These are phyloP conservation scores for Ettlia oleoabundans DNA, from an alignment of 139 green algal genomes.

Conservation along the genomic window DNA sequence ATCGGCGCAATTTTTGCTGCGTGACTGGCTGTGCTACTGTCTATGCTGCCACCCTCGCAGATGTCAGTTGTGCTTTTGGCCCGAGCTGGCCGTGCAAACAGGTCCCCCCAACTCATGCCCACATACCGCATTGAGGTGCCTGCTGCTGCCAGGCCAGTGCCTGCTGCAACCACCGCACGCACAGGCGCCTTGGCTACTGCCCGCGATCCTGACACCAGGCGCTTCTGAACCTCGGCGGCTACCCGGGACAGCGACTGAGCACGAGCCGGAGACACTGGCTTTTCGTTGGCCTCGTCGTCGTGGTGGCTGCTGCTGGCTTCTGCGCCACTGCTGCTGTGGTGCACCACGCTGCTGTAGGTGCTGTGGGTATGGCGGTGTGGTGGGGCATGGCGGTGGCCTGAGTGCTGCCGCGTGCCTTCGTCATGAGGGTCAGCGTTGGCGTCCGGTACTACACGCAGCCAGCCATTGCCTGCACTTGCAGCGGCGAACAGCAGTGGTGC, in stretches of 20 bases:
- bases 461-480: slow-evolving; percentile 3
- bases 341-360: background rate
- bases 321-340: too few relatives aligned
- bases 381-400: slow-evolving; percentile 9
- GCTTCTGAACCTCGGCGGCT: slow-evolving; percentile 2
- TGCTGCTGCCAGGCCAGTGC: background rate
- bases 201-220: slow-evolving; percentile 7
- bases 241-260: slow-evolving; percentile 8
- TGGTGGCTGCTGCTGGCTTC: background rate
- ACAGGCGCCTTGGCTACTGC: background rate
- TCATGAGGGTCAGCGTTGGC: background rate
- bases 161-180: background rate
- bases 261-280: background rate
- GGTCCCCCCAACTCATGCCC: too few relatives aligned
- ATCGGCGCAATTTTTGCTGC: background rate
- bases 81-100: too few relatives aligned
- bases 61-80: background rate
- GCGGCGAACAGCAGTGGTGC: too few relatives aligned
- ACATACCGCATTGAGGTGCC: background rate
- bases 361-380: background rate
- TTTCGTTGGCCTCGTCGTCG: background rate
- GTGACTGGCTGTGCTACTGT: background rate
- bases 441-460: slow-evolving; percentile 17
- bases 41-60: background rate
- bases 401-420: slow-evolving; percentile 3